Conservation (phyloP, 2,329 filamentous ascomycete species). For the Xylaria sp. region DNA sequence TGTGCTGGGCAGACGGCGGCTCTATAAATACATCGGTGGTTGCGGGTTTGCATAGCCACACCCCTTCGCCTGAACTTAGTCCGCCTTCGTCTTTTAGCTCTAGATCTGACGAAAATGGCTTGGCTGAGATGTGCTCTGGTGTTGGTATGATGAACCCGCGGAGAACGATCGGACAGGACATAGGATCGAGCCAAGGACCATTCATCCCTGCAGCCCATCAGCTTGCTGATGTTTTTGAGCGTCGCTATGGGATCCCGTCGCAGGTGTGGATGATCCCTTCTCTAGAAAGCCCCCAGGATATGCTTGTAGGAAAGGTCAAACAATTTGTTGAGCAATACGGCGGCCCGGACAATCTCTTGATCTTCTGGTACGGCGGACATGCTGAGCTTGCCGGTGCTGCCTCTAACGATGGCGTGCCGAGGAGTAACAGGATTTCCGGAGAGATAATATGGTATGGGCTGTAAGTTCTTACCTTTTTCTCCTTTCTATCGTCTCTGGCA, state of each 20-base stretch:
- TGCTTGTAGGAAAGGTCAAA: conserved; percentile 28
- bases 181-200: conserved; percentile 3
- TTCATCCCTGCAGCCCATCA: conserved; percentile 30
- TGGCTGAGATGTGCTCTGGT: background rate
- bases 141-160: background rate
- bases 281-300: conserved; percentile 25
- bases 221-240: conserved; percentile 23
- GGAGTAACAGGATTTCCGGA: background rate
- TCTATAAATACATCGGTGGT: background rate
- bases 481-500: background rate
- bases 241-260: conserved; percentile 24
- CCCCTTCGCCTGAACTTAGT: background rate
- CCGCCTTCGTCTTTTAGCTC: background rate
- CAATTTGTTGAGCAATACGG: conserved; percentile 32
- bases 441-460: conserved; percentile 35
- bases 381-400: conserved; percentile 21
- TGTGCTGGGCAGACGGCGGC: conserved; percentile 32
- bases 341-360: conserved; percentile 26
- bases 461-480: conserved; percentile 25
- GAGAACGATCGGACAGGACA: background rate
- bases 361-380: conserved; percentile 37
- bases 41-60: background rate
- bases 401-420: background rate
- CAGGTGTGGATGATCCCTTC: conserved; percentile 35
- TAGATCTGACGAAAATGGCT: background rate